Evolutionary conservation across 805 yeast genomes (phyloP), one percentile per base, ranked within the genome.

Genomic region (Scheffersomyces stipitis): DNA sequence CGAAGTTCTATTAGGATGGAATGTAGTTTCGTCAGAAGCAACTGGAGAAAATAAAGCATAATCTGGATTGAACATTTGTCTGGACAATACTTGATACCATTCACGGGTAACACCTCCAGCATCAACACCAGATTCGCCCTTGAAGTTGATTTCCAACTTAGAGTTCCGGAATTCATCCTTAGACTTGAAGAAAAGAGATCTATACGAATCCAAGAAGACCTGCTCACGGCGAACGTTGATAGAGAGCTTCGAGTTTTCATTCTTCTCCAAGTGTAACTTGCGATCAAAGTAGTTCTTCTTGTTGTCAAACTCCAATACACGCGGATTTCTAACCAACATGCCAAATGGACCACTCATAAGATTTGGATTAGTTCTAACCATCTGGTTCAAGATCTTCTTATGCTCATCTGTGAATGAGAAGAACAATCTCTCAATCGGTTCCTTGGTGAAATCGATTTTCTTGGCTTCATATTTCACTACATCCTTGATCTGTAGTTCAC

Each of bases 71-170:
- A 93, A 88, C 87, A 93, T 90, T 58, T 91, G 97, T 44, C 96
- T 73, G 0, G 96, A 81, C 31, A 93, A 63, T 4, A 90, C 96
- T 57, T 90, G 97, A 54, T 83, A 90, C 99, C 99, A 93, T 59
- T 93, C 99, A 53, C 99, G 73, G 0, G 97, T 86, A 12, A 93
- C 82, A 28, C 99, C 99, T 48, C 99, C 99, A 3, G 96, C 99
- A 70, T 93, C 99, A 33, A 93, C 86, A 48, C 98, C 99, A 37
- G 84, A 84, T 60, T 93, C 99, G 1, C 96, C 96, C 44, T 81
- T 81, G 66, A 93, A 93, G n/a, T 75, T 75, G 28, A 93, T 79
- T 34, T 84, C 90, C 48, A 93, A 65, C 46, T 81, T 83, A 2
- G 90, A 75, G 33, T 78, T 72, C 48, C 81, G 78, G 53, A 89